Evolutionary conservation across 176 grass and related monocot genomes (phyloP).

Genomic region (Aegilops longissima): DNA sequence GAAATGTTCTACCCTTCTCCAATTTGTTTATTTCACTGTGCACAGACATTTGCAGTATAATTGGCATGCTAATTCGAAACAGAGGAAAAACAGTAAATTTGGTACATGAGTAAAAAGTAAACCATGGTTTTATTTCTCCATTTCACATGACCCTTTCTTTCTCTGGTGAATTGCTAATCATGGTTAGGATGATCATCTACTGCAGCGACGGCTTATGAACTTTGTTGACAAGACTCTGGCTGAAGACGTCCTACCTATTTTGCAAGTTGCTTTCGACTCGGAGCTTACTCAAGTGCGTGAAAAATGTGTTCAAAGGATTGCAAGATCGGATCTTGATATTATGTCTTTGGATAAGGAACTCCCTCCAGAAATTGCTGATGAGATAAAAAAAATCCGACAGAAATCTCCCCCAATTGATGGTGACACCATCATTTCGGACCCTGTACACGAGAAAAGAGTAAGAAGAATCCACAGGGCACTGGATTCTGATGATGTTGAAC

Average conservation of each 20-base stretch:
- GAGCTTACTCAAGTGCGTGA: constrained; percentile 50
- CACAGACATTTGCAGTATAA: not conserved
- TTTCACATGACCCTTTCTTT: constrained; percentile 5
- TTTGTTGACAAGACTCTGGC: constrained; percentile 93
- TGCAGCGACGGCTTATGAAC: constrained; percentile 84
- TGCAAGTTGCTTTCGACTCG: constrained; percentile 77
- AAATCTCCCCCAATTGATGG: constrained; percentile 44
- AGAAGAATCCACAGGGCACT: constrained; percentile 83
- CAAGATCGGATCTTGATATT: constrained; percentile 80
- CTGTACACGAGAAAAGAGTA: constrained; percentile 75
- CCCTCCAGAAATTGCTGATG: constrained; percentile 48
- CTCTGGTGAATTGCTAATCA: not conserved
- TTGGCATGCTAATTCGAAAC: not conserved
- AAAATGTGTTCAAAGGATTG: constrained; percentile 83
- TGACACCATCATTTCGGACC: constrained; percentile 34
- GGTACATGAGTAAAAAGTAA: not conserved
- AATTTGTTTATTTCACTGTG: not conserved
- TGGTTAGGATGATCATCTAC: constrained; percentile 33
- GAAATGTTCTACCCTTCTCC: not conserved
- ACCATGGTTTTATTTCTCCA: not conserved
- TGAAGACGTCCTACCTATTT: constrained; percentile 82
- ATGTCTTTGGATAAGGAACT: constrained; percentile 82
- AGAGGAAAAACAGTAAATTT: not conserved
- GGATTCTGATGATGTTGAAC: constrained; percentile 94
- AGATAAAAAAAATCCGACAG: constrained; percentile 57